These are phyloP conservation scores for Sechiopsis laciniata DNA, from an alignment of 306 rosid species.

Conservation along the genomic window DNA sequence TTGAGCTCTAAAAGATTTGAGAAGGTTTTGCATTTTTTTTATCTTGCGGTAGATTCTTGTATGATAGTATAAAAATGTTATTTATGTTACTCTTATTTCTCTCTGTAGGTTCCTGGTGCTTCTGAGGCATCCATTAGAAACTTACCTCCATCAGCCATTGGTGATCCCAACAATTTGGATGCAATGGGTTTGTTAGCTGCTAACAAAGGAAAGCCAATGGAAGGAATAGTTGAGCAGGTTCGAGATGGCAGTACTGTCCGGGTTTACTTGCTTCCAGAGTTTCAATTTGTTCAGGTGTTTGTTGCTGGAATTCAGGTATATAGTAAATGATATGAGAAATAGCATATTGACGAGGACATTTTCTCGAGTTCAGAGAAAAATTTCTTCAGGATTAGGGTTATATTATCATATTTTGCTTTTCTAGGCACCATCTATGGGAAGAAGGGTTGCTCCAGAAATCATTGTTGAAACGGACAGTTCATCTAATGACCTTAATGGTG, in stretches of 20 bases:
- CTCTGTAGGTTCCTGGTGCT: conserved; percentile 69
- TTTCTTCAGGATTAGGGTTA: background rate
- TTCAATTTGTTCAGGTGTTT: conserved; percentile 92
- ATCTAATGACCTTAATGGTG: conserved; percentile 58
- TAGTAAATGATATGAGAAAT: background rate
- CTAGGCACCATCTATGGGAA: conserved; percentile 92
- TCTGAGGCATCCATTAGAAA: conserved; percentile 65
- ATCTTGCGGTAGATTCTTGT: background rate
- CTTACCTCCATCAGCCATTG: conserved; percentile 84
- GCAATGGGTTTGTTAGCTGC: conserved; percentile 69
- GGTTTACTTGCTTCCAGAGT: conserved; percentile 74
- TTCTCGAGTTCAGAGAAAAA: background rate
- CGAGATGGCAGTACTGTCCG: conserved; percentile 90
- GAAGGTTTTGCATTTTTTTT: conserved; percentile 15
- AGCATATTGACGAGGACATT: background rate
- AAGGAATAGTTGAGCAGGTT: conserved; percentile 84
- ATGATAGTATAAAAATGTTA: conserved; percentile 7
- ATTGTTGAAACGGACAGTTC: conserved; percentile 48
- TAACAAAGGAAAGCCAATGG: conserved; percentile 81
- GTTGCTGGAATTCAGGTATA: conserved; percentile 88
- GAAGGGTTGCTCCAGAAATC: conserved; percentile 58
- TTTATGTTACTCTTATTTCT: conserved; percentile 23
- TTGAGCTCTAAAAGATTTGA: background rate
- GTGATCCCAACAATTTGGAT: conserved; percentile 75
- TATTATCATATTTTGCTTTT: conserved; percentile 10